Evolutionary conservation across 768 basidiomycete genomes (phyloP).

Genomic region (Boletus rubropictus): DNA sequence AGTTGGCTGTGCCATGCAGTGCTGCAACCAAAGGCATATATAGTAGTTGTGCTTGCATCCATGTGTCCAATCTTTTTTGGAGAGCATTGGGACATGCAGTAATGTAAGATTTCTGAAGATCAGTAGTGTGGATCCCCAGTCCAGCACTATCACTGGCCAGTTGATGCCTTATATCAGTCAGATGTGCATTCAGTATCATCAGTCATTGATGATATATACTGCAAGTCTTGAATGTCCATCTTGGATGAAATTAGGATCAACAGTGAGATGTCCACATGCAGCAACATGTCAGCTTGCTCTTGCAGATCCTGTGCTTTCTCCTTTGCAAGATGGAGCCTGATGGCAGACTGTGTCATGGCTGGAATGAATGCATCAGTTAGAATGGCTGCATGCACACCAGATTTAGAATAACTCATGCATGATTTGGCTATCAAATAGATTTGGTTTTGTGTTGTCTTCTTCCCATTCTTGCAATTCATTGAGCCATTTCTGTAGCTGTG

Average conservation of each 20-base stretch:
- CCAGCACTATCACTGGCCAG: background rate
- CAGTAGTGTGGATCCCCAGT: background rate
- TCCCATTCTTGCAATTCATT: background rate
- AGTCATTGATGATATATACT: background rate
- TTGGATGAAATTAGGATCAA: background rate
- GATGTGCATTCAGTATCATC: too few species aligned
- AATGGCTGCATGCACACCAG: too few species aligned
- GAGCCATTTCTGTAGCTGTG: background rate
- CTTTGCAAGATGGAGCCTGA: background rate
- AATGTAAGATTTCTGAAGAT: background rate
- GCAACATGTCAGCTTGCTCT: background rate
- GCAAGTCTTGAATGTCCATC: background rate
- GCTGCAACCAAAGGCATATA: slow-evolving; percentile 2
- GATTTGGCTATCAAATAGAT: background rate
- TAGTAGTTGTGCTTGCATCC: background rate
- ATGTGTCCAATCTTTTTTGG: background rate
- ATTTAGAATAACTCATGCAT: background rate
- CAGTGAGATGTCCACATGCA: background rate
- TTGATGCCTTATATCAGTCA: background rate
- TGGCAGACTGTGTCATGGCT: background rate
- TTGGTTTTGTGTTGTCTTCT: background rate
- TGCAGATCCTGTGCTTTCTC: background rate
- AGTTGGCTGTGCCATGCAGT: background rate
- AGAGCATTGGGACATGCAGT: background rate
- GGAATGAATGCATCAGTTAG: background rate